phyloP scores from a whole-genome alignment of 177 flowering plant species.

The Vitis hybrid region DNA sequence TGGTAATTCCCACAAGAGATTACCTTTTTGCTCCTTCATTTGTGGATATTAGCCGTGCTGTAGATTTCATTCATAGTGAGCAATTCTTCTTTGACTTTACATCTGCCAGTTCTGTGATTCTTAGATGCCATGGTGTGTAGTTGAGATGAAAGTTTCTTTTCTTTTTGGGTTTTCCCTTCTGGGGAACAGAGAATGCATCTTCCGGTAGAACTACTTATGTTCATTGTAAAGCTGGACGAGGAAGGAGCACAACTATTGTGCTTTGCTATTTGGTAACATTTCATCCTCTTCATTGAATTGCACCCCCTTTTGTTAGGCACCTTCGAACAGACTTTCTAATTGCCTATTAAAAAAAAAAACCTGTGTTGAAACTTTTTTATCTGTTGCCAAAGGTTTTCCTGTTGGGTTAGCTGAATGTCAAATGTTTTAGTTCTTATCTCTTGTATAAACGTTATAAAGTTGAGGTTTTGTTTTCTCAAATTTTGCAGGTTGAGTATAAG shows the following conservation, averaged over 20 bases:
- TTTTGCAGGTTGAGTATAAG: conserved; percentile 62
- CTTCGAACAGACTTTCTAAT: too few relatives aligned
- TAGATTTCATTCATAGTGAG: conserved; percentile 83
- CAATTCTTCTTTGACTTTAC: not conserved
- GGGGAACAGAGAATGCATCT: conserved; percentile 54
- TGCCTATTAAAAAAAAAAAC: too few relatives aligned
- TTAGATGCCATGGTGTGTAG: not conserved
- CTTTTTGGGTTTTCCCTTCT: not conserved
- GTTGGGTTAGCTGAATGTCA: not conserved
- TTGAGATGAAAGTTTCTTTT: not conserved
- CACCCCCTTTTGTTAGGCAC: too few relatives aligned
- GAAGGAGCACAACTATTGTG: conserved; percentile 86
- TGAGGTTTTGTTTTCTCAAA: not conserved
- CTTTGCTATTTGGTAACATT: conserved; percentile 75
- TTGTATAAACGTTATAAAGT: not conserved
- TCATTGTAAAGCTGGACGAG: conserved; percentile 95
- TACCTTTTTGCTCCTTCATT: conserved; percentile 90
- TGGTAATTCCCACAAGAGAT: conserved; percentile 86
- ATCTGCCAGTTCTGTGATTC: not conserved
- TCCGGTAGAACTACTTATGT: conserved; percentile 81
- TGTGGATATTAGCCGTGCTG: conserved; percentile 64
- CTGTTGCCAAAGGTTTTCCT: not conserved
- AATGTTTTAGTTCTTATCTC: not conserved
- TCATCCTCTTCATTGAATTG: not conserved
- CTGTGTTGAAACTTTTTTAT: not conserved